Base-by-base conservation (phyloP, 192 early-diverging fungal genomes). In the Coemansia sp. region DNA sequence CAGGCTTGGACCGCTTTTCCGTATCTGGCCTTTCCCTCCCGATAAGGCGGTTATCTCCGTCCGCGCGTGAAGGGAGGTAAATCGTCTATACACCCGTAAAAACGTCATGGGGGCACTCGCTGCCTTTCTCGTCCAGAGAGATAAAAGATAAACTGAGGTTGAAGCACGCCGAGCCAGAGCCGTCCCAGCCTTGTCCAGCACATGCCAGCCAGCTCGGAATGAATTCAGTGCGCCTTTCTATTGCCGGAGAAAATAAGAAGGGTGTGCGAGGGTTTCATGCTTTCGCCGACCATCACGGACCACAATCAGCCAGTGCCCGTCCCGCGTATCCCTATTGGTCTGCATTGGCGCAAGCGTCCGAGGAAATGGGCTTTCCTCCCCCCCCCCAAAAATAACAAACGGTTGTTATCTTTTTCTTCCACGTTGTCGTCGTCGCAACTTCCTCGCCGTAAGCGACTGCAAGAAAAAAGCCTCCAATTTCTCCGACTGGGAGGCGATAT, bases 111-210 rank as follows among this genome's bases (percentile, higher is more conserved):
- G 48, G 18, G 8, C 31, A 34, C 12, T 15, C n/a, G 7, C 55
- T 2, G 4, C 25, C 31, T 34, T 26, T 20, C n/a, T n/a, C 30
- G 12, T 53, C 16, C 5, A n/a, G 30, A 34, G 30, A 34, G 55
- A 30, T 57, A 57, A 57, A 56, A 56, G 55, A 57, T 57, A 57
- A n/a, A n/a, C n/a, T n/a, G n/a, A n/a, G n/a, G n/a, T n/a, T n/a
- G n/a, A n/a, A n/a, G n/a, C n/a, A n/a, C n/a, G n/a, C n/a, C n/a
- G n/a, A n/a, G n/a, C n/a, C n/a, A n/a, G n/a, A n/a, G n/a, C n/a
- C n/a, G n/a, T n/a, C n/a, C n/a, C n/a, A n/a, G n/a, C n/a, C n/a
- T n/a, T n/a, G n/a, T n/a, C 48, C 25, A 9, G 48, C 48, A 26
- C 25, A 51, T 51, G 48, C 15, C 23, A 26, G 7, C 25, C 48